Conservation (phyloP, 2,329 filamentous ascomycete species). For the Alternaria gansuensis region DNA sequence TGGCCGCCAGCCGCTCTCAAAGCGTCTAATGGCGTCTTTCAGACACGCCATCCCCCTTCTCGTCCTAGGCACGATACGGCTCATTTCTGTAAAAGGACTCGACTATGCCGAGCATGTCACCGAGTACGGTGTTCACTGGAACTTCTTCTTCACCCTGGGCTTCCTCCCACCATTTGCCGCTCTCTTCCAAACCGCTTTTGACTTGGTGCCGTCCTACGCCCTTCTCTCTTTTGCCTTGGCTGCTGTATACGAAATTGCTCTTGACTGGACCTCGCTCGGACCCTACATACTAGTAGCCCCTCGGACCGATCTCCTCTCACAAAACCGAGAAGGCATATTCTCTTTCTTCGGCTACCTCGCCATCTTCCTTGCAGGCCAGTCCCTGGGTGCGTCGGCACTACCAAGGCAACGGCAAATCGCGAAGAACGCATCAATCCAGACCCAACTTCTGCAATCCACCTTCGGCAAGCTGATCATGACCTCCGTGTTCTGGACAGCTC, state of each 20-base stretch:
- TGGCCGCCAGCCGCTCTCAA: conserved; percentile 60
- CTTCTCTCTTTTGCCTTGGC: conserved; percentile 74
- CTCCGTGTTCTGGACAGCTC: conserved; percentile 71
- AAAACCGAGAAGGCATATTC: conserved; percentile 95
- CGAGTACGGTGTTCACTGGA: conserved; percentile 99
- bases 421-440: conserved; percentile 55
- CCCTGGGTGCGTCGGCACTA: conserved; percentile 80
- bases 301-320: conserved; percentile 78
- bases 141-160: conserved; percentile 97
- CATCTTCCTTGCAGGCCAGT: conserved; percentile 91
- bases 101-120: conserved; percentile 98
- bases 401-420: conserved; percentile 62
- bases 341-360: conserved; percentile 93
- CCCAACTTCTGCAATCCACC: conserved; percentile 64
- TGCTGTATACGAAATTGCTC: conserved; percentile 74
- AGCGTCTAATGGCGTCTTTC: conserved; percentile 71
- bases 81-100: conserved; percentile 89
- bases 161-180: conserved; percentile 90
- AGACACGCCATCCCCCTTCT: conserved; percentile 86
- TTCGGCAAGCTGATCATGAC: conserved; percentile 71
- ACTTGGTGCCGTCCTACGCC: conserved; percentile 78
- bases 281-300: conserved; percentile 84
- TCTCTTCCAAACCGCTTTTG: conserved; percentile 76
- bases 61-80: conserved; percentile 78
- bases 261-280: conserved; percentile 79